Evolutionary conservation across 2,329 filamentous ascomycete species (phyloP).

Genomic region (Biscogniauxia mediterranea): DNA sequence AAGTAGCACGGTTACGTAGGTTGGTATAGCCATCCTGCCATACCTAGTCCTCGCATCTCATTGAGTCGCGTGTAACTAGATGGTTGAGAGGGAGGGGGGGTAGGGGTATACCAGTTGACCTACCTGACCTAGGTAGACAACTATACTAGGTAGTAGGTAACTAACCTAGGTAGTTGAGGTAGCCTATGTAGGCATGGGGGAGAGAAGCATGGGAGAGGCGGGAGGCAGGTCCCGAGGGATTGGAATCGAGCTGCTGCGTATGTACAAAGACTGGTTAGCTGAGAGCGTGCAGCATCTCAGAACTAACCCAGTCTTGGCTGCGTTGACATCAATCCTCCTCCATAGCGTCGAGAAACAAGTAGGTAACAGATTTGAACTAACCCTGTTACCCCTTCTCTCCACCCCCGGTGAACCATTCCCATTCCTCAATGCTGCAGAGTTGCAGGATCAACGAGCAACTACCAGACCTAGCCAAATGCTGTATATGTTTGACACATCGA

Average conservation of each 20-base stretch:
- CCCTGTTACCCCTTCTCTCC: conserved; percentile 1
- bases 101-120: too few relatives aligned
- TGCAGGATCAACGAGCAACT: background rate
- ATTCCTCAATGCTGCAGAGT: background rate
- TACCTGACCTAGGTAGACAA: background rate
- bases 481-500: background rate
- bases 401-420: background rate
- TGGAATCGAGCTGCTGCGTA: background rate
- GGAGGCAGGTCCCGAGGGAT: background rate
- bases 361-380: conserved; percentile 2
- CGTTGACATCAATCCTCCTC: background rate
- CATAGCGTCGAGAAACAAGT: conserved; percentile 1
- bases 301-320: background rate
- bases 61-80: too few relatives aligned
- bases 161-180: too few relatives aligned
- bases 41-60: too few relatives aligned
- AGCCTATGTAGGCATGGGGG: too few relatives aligned
- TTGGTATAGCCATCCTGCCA: too few relatives aligned
- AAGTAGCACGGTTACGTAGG: too few relatives aligned
- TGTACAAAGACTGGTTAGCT: background rate
- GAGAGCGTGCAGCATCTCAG: background rate
- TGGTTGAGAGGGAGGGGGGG: too few relatives aligned
- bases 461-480: background rate
- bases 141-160: too few relatives aligned
- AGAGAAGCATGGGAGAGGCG: background rate